Percentiles rank a stretch among this genome's conserved stretches.
Conservation (phyloP, 441 rosid species). For the Pelargonium myrrhifolium region DNA sequence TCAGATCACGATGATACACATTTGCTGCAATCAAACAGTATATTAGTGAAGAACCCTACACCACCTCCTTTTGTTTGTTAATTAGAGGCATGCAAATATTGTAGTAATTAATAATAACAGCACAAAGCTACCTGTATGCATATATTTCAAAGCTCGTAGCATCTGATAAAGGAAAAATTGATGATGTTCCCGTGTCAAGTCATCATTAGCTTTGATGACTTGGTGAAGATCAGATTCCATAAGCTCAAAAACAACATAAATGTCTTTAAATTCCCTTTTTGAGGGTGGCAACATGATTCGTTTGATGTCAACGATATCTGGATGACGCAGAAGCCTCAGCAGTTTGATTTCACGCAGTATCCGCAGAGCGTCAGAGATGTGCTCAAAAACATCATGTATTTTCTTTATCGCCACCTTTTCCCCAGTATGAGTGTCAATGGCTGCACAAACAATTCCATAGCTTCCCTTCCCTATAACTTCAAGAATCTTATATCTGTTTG, state of each 20-base stretch:
- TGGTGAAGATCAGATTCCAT: conserved; percentile 99
- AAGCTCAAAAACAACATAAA: conserved; percentile 93
- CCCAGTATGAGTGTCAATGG: conserved; percentile 43
- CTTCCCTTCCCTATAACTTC: conserved; percentile 97
- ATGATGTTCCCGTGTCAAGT: conserved; percentile 83
- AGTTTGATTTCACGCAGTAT: conserved; percentile 90
- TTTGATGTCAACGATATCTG: conserved; percentile 92
- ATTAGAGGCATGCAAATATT: too few species aligned
- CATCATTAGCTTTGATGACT: conserved; percentile 96
- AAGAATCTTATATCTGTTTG: conserved; percentile 68
- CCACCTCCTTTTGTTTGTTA: too few species aligned
- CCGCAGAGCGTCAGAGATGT: conserved; percentile 73
- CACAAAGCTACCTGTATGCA: conserved; percentile 26
- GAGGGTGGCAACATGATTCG: conserved; percentile 96
- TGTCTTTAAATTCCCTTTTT: conserved; percentile 84
- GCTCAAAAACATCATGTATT: conserved; percentile 43
- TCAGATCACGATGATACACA: conserved; percentile 96
- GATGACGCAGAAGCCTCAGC: conserved; percentile 74
- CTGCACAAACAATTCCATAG: conserved; percentile 97
- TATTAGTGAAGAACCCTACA: too few species aligned
- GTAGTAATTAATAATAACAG: too few species aligned
- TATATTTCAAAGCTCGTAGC: conserved; percentile 75
- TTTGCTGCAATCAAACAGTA: conserved; percentile 61
- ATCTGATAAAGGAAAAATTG: conserved; percentile 96
- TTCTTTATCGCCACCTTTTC: conserved; percentile 29